Base-by-base conservation (phyloP, 164 flowering plant genomes). In the Stephania cephalantha region DNA sequence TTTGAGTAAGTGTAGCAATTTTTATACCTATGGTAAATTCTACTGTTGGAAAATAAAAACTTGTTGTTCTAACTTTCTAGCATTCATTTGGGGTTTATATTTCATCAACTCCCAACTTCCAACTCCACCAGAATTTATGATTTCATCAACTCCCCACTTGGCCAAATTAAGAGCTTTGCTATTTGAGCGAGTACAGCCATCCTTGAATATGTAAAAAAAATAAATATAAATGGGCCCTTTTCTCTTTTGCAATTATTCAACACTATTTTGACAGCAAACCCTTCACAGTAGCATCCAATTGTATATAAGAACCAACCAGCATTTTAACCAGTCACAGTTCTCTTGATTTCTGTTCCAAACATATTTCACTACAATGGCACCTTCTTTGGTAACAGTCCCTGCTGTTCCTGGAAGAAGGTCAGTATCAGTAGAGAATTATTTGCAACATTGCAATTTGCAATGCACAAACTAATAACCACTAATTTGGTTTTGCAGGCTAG, bases 401-500 rank as follows among this genome's bases (percentile, higher is more conserved):
- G 64, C 20, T 58, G n/a, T 15, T 58, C n/a, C 64, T 58, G 64
- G 64, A 58, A 35, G 4, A 35, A 58, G 64, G 64, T 58, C 64
- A 58, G 64, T 58, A 58, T 50, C 55, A 7, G 11, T 7, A 50
- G 11, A 10, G 4, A 11, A 50, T 11, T 50, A 9, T 50, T 15
- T 50, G 64, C 64, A 3, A 58, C 17, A n/a, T 58, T 58, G 4
- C 64, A 58, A 58, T 9, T 15, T 9, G 55, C 12, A 50, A 50
- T 50, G 55, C 55, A 50, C 10, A 65, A n/a, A 65, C 17, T 65
- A 65, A 65, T 65, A 65, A 1, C 5, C 5, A 50, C 18, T 65
- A 1, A 22, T 65, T 29, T 65, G 68, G 17, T 46, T 55, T 72
- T 53, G 48, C 53, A 77, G 79, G 63, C 61, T 77, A 15, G 72